These are phyloP conservation scores for Xylaria nigripes DNA, from an alignment of 495 filamentous ascomycete genomes.

Conservation along the genomic window DNA sequence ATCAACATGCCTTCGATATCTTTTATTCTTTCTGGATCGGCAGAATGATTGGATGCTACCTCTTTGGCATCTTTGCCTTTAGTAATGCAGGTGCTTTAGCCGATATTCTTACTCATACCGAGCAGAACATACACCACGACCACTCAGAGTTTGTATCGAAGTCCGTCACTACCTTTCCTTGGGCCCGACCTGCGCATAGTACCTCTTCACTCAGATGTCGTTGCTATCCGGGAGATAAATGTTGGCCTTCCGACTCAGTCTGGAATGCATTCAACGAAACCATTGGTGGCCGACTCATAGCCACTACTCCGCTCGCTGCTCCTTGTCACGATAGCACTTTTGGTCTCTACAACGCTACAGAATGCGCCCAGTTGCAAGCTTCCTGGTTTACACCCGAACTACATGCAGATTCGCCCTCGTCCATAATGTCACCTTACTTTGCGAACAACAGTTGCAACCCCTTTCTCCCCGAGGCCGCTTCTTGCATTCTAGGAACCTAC, in stretches of 20 bases:
- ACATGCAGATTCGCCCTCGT: slow-evolving; percentile 12
- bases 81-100: no score
- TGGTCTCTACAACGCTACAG: not conserved
- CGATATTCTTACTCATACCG: no score
- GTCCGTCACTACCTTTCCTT: no score
- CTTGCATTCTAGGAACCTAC: slow-evolving; percentile 51
- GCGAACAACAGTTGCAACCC: slow-evolving; percentile 48
- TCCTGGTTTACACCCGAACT: no score
- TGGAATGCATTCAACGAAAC: slow-evolving; percentile 37
- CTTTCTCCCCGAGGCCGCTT: slow-evolving; percentile 27
- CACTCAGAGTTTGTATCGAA: no score
- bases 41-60: no score
- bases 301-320: slow-evolving; percentile 38
- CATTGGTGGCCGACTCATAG: slow-evolving; percentile 33
- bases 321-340: slow-evolving; percentile 31
- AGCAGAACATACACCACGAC: no score
- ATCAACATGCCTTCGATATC: no score
- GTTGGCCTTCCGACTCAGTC: slow-evolving; percentile 18
- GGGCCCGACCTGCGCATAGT: not conserved
- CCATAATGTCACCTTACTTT: slow-evolving; percentile 30
- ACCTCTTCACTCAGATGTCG: not conserved
- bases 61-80: no score
- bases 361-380: no score
- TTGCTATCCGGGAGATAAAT: slow-evolving; percentile 18
- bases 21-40: no score